phyloP scores from a whole-genome alignment of 225 moss, liverwort and hornwort species.

The Thuidium tamariscinum region DNA sequence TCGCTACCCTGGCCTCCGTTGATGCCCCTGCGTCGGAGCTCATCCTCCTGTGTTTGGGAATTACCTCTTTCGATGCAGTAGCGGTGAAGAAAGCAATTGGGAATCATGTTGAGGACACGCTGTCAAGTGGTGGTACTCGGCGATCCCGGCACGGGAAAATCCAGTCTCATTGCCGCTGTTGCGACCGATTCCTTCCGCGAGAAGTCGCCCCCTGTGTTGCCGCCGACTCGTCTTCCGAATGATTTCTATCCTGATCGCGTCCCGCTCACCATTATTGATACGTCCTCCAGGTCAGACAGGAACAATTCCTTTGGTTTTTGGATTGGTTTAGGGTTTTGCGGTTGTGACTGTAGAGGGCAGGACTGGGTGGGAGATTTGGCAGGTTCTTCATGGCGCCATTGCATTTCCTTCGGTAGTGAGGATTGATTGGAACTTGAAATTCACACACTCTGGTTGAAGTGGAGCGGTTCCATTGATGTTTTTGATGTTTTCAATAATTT shows the following conservation, averaged over 20 bases:
- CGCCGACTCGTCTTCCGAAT: conserved; percentile 66
- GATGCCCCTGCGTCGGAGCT: neutral
- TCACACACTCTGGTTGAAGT: neutral
- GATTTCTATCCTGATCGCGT: conserved; percentile 83
- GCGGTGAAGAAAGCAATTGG: neutral
- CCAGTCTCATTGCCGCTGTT: conserved; percentile 70
- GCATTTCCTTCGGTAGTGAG: neutral
- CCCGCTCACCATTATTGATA: conserved; percentile 75
- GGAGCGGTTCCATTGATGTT: neutral
- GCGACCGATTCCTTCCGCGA: conserved; percentile 74
- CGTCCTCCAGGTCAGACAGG: conserved; percentile 56
- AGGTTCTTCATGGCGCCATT: neutral
- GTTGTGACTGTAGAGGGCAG: neutral
- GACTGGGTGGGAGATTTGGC: neutral
- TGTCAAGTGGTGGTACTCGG: conserved; percentile 81
- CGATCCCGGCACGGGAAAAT: conserved; percentile 73
- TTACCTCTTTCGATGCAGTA: neutral
- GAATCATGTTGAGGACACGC: conserved; percentile 25
- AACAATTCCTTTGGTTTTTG: neutral
- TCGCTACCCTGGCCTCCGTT: neutral
- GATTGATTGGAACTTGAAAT: neutral
- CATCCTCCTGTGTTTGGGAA: neutral
- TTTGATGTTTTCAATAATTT: neutral
- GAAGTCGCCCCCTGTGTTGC: conserved; percentile 56
- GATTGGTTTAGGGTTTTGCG: conserved; percentile 1